phyloP scores from a whole-genome alignment of 1,284 basidiomycete genomes.

The Paramarasmius palmivorus region DNA sequence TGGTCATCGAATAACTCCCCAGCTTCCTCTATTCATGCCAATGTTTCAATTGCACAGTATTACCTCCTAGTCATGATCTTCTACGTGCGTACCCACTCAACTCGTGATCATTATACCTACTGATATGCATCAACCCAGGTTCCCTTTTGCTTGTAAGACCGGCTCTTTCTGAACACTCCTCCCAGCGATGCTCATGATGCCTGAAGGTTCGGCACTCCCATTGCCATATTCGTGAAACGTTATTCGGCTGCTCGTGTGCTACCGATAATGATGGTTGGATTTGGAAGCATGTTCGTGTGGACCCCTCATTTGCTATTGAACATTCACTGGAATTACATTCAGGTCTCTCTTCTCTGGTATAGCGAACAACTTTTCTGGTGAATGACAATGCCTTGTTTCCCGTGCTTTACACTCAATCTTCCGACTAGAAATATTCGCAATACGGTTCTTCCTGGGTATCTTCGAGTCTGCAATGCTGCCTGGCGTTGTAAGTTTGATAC shows the following conservation, averaged over 20 bases:
- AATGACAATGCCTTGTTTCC: constrained; percentile 1
- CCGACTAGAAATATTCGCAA: constrained; percentile 41
- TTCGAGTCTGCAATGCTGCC: constrained; percentile 46
- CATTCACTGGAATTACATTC: background rate
- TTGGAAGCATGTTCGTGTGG: constrained; percentile 31
- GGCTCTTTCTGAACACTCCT: background rate
- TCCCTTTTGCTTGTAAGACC: constrained; percentile 43
- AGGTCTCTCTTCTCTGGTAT: constrained; percentile 41
- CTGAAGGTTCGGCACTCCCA: constrained; percentile 44
- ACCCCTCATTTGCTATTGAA: background rate
- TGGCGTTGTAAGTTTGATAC: constrained; percentile 5
- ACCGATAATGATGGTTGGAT: constrained; percentile 49
- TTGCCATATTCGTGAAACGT: constrained; percentile 47
- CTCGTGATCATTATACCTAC: background rate
- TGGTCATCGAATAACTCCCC: background rate
- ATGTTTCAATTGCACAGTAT: constrained; percentile 28
- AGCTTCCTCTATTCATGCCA: background rate
- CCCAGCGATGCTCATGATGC: background rate
- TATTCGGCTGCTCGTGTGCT: constrained; percentile 48
- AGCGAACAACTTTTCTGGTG: constrained; percentile 42
- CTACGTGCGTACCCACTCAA: constrained; percentile 30
- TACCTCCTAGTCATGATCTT: constrained; percentile 51
- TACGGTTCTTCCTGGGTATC: constrained; percentile 46
- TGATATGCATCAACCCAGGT: constrained; percentile 23
- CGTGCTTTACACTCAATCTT: background rate